Conservation (phyloP, 2,329 filamentous ascomycete genomes). For the Penicillium expansum region DNA sequence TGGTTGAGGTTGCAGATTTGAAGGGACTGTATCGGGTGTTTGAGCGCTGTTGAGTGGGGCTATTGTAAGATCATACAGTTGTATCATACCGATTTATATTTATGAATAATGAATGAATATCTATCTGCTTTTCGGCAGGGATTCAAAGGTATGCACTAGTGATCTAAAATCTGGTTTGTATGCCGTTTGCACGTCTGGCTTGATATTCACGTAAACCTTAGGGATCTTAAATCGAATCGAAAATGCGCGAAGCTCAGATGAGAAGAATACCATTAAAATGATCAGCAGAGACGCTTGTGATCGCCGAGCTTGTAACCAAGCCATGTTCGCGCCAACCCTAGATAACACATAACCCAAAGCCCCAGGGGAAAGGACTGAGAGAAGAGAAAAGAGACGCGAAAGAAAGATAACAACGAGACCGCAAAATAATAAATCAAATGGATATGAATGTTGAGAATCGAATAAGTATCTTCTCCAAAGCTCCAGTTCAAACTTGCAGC, state of each 20-base stretch:
- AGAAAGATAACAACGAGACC: neutral
- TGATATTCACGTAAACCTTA: neutral
- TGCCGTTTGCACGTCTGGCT: too few species aligned
- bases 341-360: constrained; percentile 4
- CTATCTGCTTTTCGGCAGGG: neutral
- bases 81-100: neutral
- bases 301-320: constrained; percentile 5
- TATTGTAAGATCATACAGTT: neutral
- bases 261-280: neutral
- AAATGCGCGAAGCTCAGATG: neutral
- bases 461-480: neutral
- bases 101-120: constrained; percentile 2
- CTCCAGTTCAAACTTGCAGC: neutral
- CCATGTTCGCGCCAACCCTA: constrained; percentile 1
- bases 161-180: neutral
- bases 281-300: neutral
- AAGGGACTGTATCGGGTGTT: constrained; percentile 94
- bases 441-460: neutral
- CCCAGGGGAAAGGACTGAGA: neutral
- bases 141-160: neutral
- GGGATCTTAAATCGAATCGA: neutral
- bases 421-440: neutral
- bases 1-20: constrained; percentile 84
- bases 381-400: neutral
- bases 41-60: constrained; percentile 70